Conservation (phyloP, 352 stramenopile genomes). For the Globisporangium cederbergense region DNA sequence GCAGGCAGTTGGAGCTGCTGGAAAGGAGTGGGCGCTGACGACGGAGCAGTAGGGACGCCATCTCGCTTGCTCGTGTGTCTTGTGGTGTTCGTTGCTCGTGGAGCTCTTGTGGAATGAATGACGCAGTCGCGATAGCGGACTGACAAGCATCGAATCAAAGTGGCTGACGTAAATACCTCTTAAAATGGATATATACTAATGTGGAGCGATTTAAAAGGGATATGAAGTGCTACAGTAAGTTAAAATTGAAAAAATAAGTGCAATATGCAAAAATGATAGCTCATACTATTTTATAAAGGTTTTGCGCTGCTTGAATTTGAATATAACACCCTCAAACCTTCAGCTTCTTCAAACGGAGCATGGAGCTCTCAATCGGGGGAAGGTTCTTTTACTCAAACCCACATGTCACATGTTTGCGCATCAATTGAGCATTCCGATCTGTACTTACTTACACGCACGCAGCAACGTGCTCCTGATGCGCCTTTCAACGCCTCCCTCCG, state of each 20-base stretch:
- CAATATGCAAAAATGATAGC: background rate
- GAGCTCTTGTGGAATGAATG: background rate
- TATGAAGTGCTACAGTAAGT: background rate
- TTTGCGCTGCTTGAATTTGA: too few species aligned
- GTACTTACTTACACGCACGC: background rate
- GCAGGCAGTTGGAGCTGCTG: background rate
- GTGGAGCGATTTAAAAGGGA: background rate
- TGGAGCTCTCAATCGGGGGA: too few species aligned
- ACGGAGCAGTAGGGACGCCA: constrained; percentile 1
- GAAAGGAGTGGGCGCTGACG: background rate
- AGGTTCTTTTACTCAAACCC: too few species aligned
- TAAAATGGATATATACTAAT: too few species aligned
- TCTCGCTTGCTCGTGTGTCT: background rate
- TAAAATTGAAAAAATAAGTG: background rate
- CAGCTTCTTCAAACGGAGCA: too few species aligned
- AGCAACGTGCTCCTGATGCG: background rate
- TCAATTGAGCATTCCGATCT: background rate
- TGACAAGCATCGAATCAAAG: constrained; percentile 6
- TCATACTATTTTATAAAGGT: background rate
- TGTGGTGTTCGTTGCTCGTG: background rate
- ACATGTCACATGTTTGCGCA: background rate
- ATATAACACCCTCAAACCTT: too few species aligned
- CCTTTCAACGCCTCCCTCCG: background rate
- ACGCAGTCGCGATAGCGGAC: background rate
- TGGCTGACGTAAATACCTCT: background rate